Evolutionary conservation across 805 yeast species (phyloP), one percentile per base, ranked within the genome.

Genomic region (Yueomyces sinensis): DNA sequence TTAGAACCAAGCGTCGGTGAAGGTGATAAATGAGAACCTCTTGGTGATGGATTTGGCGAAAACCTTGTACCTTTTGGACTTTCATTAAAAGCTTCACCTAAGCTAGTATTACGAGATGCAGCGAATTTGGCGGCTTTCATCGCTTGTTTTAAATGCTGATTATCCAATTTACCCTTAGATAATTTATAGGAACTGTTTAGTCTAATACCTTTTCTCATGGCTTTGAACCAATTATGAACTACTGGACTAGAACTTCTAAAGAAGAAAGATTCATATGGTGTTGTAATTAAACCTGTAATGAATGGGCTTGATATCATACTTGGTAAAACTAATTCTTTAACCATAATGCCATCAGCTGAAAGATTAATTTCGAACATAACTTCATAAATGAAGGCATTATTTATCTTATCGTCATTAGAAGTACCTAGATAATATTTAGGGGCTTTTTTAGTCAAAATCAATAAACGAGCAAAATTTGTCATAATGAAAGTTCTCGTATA

Each of bases 401-500:
- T 45, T 2, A 22, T 22, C 7, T 7, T 7, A 11, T n/a, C 13
- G 43, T 34, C 3, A 50, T 54, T 27, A 45, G 46, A 36, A 60
- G 68, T 29, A n/a, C n/a, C n/a, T n/a, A n/a, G n/a, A n/a, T n/a
- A n/a, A n/a, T n/a, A n/a, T n/a, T n/a, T n/a, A n/a, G n/a, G n/a
- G 55, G 60, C 23, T 66, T 55, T n/a, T 43, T 59, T 55, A 1
- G 44, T 50, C 40, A 80, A 72, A 1, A 79, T 47, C 38, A 81
- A 52, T 1, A 70, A 73, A 32, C 87, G 61, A 1, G 86, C 89
- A 47, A 66, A 66, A 1, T 73, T 63, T 2, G 87, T 80, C 0
- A 77, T 58, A 13, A 79, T 42, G 38, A 77, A 44, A 1, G 76
- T 66, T 41, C 82, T 66, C 9, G 63, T 61, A 36, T 62, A 53